A percentile compares a stretch with the other conserved stretches of the same genome.
Evolutionary conservation across 192 early-diverging fungal species (phyloP).

Genomic region (Dimargaris cristalligena): DNA sequence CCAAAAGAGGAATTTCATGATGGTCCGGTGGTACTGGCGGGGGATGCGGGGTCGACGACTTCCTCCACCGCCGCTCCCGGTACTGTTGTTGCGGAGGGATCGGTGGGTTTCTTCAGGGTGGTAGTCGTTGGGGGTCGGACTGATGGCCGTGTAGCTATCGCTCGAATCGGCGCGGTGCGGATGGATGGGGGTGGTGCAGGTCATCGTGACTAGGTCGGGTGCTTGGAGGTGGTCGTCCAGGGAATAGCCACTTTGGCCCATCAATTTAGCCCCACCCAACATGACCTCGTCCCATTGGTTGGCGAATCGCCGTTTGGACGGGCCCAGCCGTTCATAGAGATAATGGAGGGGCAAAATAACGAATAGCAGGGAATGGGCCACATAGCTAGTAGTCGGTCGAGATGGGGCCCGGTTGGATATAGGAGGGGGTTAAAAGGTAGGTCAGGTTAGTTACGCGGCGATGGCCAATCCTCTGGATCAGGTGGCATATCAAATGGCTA

Average conservation of each 20-base stretch:
- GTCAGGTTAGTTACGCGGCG: not conserved
- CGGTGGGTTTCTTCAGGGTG: not conserved
- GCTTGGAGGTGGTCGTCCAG: not conserved
- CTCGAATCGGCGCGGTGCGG: not conserved
- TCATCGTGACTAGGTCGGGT: not conserved
- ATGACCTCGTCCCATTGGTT: slow-evolving; percentile 20
- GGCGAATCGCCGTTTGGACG: slow-evolving; percentile 15
- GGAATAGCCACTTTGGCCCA: slow-evolving; percentile 15
- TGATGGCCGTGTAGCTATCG: not conserved
- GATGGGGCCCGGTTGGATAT: not conserved
- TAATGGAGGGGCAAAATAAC: slow-evolving; percentile 25
- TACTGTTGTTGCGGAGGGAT: not conserved
- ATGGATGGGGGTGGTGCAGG: not conserved
- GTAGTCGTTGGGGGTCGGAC: not conserved
- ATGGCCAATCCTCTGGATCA: no score
- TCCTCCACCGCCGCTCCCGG: not conserved
- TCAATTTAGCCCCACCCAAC: slow-evolving; percentile 23
- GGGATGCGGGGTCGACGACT: slow-evolving; percentile 13
- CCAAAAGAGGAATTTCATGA: slow-evolving; percentile 14
- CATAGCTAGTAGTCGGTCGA: not conserved
- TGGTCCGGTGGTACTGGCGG: slow-evolving; percentile 13
- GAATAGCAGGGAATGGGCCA: slow-evolving; percentile 27
- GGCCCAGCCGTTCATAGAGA: slow-evolving; percentile 21
- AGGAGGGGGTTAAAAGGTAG: not conserved
- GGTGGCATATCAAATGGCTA: no score